phyloP scores from a whole-genome alignment of 2,329 filamentous ascomycete genomes.

The Cordyceps javanica region DNA sequence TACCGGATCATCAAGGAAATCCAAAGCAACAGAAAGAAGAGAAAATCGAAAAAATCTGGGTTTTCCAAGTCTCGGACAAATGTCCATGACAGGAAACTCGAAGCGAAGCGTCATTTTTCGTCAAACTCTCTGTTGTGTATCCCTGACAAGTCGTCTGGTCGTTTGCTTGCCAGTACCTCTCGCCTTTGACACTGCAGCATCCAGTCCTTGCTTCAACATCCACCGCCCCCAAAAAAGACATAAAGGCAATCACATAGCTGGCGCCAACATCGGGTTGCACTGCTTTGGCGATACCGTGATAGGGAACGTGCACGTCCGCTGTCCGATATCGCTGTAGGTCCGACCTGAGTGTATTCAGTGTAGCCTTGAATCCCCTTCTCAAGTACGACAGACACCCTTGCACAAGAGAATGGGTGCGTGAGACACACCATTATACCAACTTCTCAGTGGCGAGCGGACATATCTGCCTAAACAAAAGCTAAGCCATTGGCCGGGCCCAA shows the following conservation, averaged over 20 bases:
- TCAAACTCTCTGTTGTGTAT: background rate
- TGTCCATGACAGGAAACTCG: background rate
- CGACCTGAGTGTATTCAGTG: background rate
- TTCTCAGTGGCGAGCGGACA: background rate
- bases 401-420: background rate
- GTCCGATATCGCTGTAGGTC: constrained; percentile 2
- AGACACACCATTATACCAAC: constrained; percentile 1
- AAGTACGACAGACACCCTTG: background rate
- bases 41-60: background rate
- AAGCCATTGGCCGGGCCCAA: background rate
- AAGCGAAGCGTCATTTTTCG: background rate
- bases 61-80: background rate
- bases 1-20: no score
- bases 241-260: background rate
- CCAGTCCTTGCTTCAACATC: background rate
- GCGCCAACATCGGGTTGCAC: constrained; percentile 2
- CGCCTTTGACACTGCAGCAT: background rate
- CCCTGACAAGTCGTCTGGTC: background rate
- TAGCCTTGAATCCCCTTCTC: background rate
- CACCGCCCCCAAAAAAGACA: constrained; percentile 11
- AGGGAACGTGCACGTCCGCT: background rate
- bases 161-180: background rate
- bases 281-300: background rate
- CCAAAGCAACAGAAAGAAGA: background rate
- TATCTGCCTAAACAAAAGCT: background rate